These are phyloP conservation scores for Ophryocystis elektroscirrha DNA, from an alignment of 169 alveolate genomes.

Conservation along the genomic window DNA sequence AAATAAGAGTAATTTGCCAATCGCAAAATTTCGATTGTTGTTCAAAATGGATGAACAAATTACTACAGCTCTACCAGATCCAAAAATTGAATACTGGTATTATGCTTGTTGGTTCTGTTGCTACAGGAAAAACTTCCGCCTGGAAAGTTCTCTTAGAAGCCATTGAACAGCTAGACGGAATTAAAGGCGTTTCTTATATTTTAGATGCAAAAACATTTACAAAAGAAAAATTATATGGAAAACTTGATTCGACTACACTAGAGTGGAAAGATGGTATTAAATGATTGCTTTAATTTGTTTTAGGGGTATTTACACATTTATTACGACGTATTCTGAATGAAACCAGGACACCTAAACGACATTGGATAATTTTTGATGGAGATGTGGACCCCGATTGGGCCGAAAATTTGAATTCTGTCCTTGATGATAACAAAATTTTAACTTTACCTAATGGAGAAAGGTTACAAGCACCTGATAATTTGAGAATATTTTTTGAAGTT, in stretches of 20 bases:
- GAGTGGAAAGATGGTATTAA: slow-evolving; percentile 98
- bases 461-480: slow-evolving; percentile 58
- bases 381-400: slow-evolving; percentile 99
- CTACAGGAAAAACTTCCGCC: slow-evolving; percentile 74
- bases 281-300: no score
- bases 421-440: slow-evolving; percentile 90
- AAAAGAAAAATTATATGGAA: slow-evolving; percentile 80
- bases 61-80: slow-evolving; percentile 62
- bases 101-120: slow-evolving; percentile 88
- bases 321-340: slow-evolving; percentile 45
- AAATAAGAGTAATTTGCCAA: no score
- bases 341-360: slow-evolving; percentile 46
- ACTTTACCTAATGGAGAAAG: slow-evolving; percentile 91
- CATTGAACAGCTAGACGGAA: slow-evolving; percentile 54
- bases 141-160: slow-evolving; percentile 60
- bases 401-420: slow-evolving; percentile 86
- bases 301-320: slow-evolving; percentile 79
- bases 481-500: slow-evolving; percentile 49
- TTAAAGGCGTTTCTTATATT: slow-evolving; percentile 65
- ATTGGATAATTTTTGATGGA: slow-evolving; percentile 95
- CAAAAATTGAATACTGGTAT: slow-evolving; percentile 76
- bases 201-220: slow-evolving; percentile 61
- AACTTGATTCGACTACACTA: slow-evolving; percentile 64
- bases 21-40: slow-evolving; percentile 21
- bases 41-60: slow-evolving; percentile 57